Conservation (phyloP, 1,284 basidiomycete species). For the Apiotrichum montevideense region DNA sequence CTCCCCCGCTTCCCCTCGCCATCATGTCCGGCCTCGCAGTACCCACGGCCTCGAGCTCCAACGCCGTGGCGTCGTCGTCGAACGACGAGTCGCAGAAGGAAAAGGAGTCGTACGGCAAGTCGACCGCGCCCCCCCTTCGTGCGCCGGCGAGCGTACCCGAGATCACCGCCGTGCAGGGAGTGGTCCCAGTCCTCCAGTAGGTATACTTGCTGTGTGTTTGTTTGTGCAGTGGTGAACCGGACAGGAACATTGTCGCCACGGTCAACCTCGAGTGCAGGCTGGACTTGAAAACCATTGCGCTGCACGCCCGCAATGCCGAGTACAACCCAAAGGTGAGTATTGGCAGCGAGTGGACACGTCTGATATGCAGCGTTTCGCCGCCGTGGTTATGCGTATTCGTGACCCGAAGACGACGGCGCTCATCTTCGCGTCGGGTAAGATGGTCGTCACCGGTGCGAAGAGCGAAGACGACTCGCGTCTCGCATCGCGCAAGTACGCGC, state of each 20-base stretch:
- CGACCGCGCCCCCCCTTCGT: conserved; percentile 11
- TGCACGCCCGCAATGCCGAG: conserved; percentile 97
- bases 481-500: conserved; percentile 96
- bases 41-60: conserved; percentile 7
- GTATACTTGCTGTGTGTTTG: conserved; percentile 27
- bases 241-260: conserved; percentile 92
- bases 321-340: conserved; percentile 96
- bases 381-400: conserved; percentile 99
- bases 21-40: conserved; percentile 27
- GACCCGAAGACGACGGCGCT: conserved; percentile 99
- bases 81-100: conserved; percentile 2
- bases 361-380: conserved; percentile 91
- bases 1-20: neutral
- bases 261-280: conserved; percentile 96
- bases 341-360: conserved; percentile 11
- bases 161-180: conserved; percentile 88
- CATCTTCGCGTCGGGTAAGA: conserved; percentile 99
- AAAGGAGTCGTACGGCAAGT: conserved; percentile 17
- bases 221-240: neutral
- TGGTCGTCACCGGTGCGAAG: conserved; percentile 99
- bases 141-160: conserved; percentile 48
- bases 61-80: neutral
- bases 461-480: conserved; percentile 95
- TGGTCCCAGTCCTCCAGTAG: conserved; percentile 83
- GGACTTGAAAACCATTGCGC: conserved; percentile 96